Evolutionary conservation across 176 grass and related monocot genomes (phyloP), one percentile per base, ranked within the genome.

Genomic region (Oryza brachyantha): DNA sequence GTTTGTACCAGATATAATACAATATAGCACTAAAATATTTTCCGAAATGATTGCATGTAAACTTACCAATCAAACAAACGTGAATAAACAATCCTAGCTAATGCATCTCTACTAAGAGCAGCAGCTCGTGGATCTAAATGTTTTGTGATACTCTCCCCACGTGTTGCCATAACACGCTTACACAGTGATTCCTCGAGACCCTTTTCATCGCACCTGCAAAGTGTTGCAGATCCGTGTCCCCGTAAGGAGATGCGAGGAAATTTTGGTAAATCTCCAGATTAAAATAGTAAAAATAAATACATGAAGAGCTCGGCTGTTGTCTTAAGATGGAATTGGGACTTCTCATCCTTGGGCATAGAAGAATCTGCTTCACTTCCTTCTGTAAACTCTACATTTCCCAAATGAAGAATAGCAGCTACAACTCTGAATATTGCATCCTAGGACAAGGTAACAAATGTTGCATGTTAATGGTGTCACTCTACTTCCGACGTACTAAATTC

Each of bases 351-450:
- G 22, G 85, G 89, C 70, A 84, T 61, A 82, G 95, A 97, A 82
- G 95, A 90, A 90, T 97, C 95, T 24, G 6, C 45, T 83, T 97
- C 91, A 10, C 55, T 87, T 70, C 95, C 95, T 80, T 97, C 89
- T 61, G 83, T 38, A 91, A 97, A 94, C 43, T 92, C 92, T 70
- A 97, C 43, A 62, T 97, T 97, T 8, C 95, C 95, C 74, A 97
- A 81, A 88, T 97, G 95, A 81, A 97, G 95, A 85, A 97, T 97
- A 70, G 95, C 92, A 75, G 92, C 95, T 72, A 97, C 89, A 28
- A 94, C 95, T 79, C 70, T 86, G 66, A 97, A 97, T 88, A 97
- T 97, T 54, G 85, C 95, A 87, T 97, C 91, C 95, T 97, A 86
- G 50, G 45, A 39, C 7, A 67, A 26, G 29, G 32, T 58, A 65